Percentiles rank a stretch among this genome's conserved stretches.
Evolutionary conservation across 768 basidiomycete species (phyloP).

Genomic region (Termitomyces sp.): DNA sequence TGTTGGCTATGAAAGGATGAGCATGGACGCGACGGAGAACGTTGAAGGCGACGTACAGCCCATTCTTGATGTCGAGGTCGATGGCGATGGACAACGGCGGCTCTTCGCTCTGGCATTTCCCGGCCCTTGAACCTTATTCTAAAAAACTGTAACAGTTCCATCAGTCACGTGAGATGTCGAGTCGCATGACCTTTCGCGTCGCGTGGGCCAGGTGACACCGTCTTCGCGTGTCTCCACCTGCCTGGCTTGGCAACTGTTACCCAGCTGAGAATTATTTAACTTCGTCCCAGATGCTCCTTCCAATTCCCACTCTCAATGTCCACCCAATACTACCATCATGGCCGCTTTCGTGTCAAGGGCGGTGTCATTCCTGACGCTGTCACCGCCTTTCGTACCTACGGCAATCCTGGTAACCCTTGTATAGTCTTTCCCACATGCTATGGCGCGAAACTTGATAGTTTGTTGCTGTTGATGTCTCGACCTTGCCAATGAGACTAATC

Average conservation of each 20-base stretch:
- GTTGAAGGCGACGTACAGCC: conserved; percentile 60
- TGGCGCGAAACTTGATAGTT: conserved; percentile 47
- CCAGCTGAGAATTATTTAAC: neutral
- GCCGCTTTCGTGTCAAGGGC: conserved; percentile 45
- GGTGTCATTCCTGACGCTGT: conserved; percentile 50
- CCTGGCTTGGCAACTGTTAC: neutral
- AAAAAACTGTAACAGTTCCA: conserved; percentile 33
- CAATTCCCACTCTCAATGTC: conserved; percentile 2
- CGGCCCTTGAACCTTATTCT: conserved; percentile 40
- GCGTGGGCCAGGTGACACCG: neutral
- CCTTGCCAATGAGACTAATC: neutral
- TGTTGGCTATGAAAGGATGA: conserved; percentile 64
- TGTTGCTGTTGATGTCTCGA: conserved; percentile 13
- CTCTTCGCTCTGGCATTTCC: conserved; percentile 19
- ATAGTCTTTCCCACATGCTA: conserved; percentile 56
- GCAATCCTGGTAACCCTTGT: conserved; percentile 45
- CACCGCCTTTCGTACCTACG: conserved; percentile 54
- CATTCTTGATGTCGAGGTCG: conserved; percentile 67
- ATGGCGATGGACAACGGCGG: conserved; percentile 16
- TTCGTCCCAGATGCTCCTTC: neutral
- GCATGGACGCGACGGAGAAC: conserved; percentile 6
- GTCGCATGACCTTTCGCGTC: conserved; percentile 5
- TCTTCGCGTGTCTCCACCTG: neutral
- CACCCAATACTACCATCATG: conserved; percentile 47
- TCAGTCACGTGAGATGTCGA: neutral